Percentiles rank a stretch among this genome's conserved stretches.
Evolutionary conservation across 2,329 filamentous ascomycete genomes (phyloP).

Genomic region (Talaromyces verruculosus): DNA sequence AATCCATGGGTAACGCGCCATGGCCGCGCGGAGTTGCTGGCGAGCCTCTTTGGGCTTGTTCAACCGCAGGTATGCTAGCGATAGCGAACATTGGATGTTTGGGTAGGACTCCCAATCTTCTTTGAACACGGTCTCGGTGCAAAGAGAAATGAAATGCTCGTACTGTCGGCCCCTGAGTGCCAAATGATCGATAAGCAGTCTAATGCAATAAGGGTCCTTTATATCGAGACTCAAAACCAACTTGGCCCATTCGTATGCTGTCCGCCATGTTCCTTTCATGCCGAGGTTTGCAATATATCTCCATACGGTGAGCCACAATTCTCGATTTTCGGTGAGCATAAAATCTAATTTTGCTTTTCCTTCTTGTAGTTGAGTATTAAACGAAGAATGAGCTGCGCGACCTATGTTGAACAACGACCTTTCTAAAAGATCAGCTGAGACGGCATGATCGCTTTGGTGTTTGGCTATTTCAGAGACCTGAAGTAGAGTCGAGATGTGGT

Average conservation of each 20-base stretch:
- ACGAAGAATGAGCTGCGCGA: constrained; percentile 80
- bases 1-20: constrained; percentile 78
- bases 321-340: constrained; percentile 77
- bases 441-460: constrained; percentile 82
- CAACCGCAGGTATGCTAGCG: constrained; percentile 72
- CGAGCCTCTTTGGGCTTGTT: constrained; percentile 66
- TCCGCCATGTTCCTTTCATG: constrained; percentile 89
- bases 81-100: constrained; percentile 73
- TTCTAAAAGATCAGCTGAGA: constrained; percentile 84
- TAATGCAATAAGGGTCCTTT: constrained; percentile 78
- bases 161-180: constrained; percentile 79
- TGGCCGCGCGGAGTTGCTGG: constrained; percentile 63
- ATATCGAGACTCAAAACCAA: constrained; percentile 74
- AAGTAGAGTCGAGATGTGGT: constrained; percentile 90
- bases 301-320: constrained; percentile 87
- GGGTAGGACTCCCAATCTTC: constrained; percentile 57
- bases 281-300: constrained; percentile 83
- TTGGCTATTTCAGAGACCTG: constrained; percentile 91
- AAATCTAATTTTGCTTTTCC: constrained; percentile 83
- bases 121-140: constrained; percentile 53
- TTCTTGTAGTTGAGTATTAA: constrained; percentile 70
- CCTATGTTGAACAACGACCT: constrained; percentile 91
- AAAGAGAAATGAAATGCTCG: constrained; percentile 70
- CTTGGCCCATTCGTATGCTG: constrained; percentile 91
- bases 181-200: constrained; percentile 77